Evolutionary conservation across 768 basidiomycete species (phyloP).

Genomic region (Lactifluus rugatus): DNA sequence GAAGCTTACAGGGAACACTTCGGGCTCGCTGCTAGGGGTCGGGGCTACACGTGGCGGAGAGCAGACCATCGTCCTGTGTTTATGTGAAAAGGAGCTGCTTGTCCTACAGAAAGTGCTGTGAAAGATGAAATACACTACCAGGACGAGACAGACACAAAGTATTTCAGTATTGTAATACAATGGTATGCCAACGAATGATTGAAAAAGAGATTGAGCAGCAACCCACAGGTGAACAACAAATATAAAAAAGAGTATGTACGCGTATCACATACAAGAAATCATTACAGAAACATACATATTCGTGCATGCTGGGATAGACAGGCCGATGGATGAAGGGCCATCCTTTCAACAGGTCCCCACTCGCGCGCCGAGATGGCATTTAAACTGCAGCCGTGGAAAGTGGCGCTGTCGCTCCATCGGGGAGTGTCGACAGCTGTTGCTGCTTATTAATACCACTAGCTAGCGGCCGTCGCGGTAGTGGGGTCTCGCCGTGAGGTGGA

Average conservation of each 20-base stretch:
- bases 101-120: slow-evolving; percentile 36
- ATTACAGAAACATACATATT: slow-evolving; percentile 19
- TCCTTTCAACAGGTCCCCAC: slow-evolving; percentile 47
- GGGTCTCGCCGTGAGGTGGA: slow-evolving; percentile 35
- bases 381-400: slow-evolving; percentile 43
- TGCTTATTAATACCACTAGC: slow-evolving; percentile 39
- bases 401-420: slow-evolving; percentile 46
- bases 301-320: slow-evolving; percentile 10
- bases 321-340: slow-evolving; percentile 15
- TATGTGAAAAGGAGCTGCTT: slow-evolving; percentile 71
- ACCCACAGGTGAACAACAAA: slow-evolving; percentile 13
- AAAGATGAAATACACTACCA: slow-evolving; percentile 3
- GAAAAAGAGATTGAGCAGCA: slow-evolving; percentile 15
- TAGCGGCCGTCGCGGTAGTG: slow-evolving; percentile 36
- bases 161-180: slow-evolving; percentile 19
- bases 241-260: slow-evolving; percentile 15
- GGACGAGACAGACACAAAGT: slow-evolving; percentile 16
- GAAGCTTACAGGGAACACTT: slow-evolving; percentile 56
- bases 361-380: slow-evolving; percentile 59
- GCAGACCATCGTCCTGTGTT: slow-evolving; percentile 44
- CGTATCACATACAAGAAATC: slow-evolving; percentile 16
- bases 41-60: slow-evolving; percentile 35
- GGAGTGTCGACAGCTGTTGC: slow-evolving; percentile 40
- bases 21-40: slow-evolving; percentile 73
- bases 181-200: slow-evolving; percentile 17